phyloP scores from a whole-genome alignment of 805 yeast species.

The Middelhovenomyces tepae region DNA sequence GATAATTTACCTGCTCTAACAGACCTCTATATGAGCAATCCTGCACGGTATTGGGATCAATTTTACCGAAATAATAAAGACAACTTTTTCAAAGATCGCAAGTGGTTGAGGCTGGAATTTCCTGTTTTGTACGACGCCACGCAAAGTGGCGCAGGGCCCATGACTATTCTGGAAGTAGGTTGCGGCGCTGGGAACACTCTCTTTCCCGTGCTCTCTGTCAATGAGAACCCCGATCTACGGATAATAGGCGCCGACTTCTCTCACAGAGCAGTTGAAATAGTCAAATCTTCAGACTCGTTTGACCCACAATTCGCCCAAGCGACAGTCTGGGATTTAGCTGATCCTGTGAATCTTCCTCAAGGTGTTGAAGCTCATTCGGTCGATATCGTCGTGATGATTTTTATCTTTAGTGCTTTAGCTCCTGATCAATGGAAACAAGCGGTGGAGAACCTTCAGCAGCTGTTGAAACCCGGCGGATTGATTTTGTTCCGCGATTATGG shows the following conservation, averaged over 20 bases:
- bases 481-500: constrained; percentile 91
- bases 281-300: constrained; percentile 54
- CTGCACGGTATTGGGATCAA: constrained; percentile 91
- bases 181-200: constrained; percentile 98
- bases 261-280: constrained; percentile 80
- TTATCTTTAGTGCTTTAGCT: constrained; percentile 84
- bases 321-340: constrained; percentile 92
- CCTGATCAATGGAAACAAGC: constrained; percentile 91
- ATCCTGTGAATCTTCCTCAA: constrained; percentile 68
- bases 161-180: constrained; percentile 80
- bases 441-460: constrained; percentile 53
- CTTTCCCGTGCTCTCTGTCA: constrained; percentile 79
- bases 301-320: constrained; percentile 60
- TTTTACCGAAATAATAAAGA: constrained; percentile 86
- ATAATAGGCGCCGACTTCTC: constrained; percentile 87
- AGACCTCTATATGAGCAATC: constrained; percentile 64
- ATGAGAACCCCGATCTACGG: constrained; percentile 65
- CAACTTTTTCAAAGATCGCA: constrained; percentile 92
- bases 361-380: constrained; percentile 73
- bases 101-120: constrained; percentile 92
- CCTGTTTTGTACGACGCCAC: constrained; percentile 78
- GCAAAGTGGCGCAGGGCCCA: constrained; percentile 57
- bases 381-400: constrained; percentile 90
- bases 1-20: constrained; percentile 13
- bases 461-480: constrained; percentile 88